Evolutionary conservation across 176 grass and related monocot genomes (phyloP), one percentile per base, ranked within the genome.

Genomic region (Ensete glaucum): DNA sequence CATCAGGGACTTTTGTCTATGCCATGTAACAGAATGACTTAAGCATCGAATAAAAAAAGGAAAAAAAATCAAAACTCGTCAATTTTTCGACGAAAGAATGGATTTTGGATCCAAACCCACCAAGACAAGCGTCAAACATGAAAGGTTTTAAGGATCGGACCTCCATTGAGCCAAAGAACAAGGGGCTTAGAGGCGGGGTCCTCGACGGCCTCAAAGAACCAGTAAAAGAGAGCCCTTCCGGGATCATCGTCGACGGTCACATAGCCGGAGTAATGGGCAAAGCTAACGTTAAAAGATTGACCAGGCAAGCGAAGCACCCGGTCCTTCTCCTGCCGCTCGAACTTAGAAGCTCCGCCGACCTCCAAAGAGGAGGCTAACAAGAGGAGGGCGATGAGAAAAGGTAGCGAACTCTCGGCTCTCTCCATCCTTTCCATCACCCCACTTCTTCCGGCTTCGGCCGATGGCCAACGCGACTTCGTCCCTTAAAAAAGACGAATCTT

Each of bases 101-200:
- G 23, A 43, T 43, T 43, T 43, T 43, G 4, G 34, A 43, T 43
- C 34, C 34, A 43, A 43, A 43, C 34, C 34, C 34, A 43, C 34
- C 4, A 43, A 43, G 34, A 43, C 34, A 43, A 43, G 34, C 5
- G 14, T 34, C 2, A 56, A 80, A 8, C 10, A 17, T 24, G 23
- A 27, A 50, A 52, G 0, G 12, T 66, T 29, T 27, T 21, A 25
- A n/a, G 11, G 26, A 20, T 21, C 53, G 53, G 67, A 90, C 94
- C 94, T 93, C 94, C 94, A 78, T 93, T 98, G 75, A 93, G 85
- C 94, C 94, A 93, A 75, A 98, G 88, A 74, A 91, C 80, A 64
- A 98, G 86, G 14, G 94, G 94, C 80, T 93, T 98, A 72, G 90
- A 85, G 53, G 52, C 84, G 65, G 94, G 84, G 63, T 93, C 90